These are phyloP conservation scores for Penicillium subrubescens DNA, from an alignment of 495 filamentous ascomycete species.

Conservation along the genomic window DNA sequence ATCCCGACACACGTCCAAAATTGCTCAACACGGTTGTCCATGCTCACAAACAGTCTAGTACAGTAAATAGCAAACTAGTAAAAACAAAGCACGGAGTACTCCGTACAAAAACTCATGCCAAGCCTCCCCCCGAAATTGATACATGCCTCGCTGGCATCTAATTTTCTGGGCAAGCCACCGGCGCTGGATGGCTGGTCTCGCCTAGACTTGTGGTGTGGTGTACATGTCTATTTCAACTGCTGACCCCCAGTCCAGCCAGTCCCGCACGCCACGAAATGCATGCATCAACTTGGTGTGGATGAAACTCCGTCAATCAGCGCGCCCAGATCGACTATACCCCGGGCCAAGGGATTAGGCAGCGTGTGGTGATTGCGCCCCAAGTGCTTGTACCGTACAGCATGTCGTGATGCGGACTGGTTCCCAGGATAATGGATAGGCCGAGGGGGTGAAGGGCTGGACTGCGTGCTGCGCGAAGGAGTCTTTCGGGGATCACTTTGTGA, in stretches of 20 bases:
- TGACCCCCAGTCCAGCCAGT: background rate
- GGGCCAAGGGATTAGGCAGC: background rate
- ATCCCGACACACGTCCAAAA: background rate
- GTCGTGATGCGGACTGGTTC: background rate
- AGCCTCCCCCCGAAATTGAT: background rate
- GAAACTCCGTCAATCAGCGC: conserved; percentile 22
- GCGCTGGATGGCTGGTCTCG: background rate
- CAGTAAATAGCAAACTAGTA: background rate
- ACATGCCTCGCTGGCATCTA: background rate
- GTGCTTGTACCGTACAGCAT: background rate
- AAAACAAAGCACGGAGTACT: background rate
- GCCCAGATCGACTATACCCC: background rate
- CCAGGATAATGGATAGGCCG: background rate
- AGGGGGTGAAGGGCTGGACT: background rate
- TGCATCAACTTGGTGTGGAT: conserved; percentile 1
- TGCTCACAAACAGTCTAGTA: background rate
- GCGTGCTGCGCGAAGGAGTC: background rate
- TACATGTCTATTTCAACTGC: conserved; percentile 2
- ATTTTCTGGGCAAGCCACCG: conserved; percentile 9
- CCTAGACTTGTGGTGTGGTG: conserved; percentile 3
- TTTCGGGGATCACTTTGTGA: background rate
- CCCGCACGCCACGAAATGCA: conserved; percentile 1
- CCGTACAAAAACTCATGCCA: background rate
- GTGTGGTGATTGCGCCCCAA: background rate
- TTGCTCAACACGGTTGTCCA: background rate